A percentile compares a stretch with the other conserved stretches of the same genome.
Conservation (phyloP, 768 basidiomycete genomes). For the Trametes gibbosa region DNA sequence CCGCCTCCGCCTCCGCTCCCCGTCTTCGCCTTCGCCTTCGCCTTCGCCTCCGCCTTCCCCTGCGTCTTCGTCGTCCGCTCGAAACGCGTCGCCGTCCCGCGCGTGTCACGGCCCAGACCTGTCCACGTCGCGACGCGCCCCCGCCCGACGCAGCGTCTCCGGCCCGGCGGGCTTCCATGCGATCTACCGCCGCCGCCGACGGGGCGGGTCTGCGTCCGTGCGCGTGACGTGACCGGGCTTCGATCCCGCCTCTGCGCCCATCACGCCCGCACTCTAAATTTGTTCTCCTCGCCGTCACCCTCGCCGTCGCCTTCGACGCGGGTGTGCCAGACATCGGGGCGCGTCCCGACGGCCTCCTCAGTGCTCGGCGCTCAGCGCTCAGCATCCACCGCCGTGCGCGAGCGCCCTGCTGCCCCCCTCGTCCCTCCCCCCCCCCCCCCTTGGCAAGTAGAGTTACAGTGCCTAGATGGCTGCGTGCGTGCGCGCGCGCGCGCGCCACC, state of each 20-base stretch:
- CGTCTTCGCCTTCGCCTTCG: too few relatives aligned
- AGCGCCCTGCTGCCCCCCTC: too few relatives aligned
- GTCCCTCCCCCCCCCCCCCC: too few relatives aligned
- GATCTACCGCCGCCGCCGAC: constrained; percentile 13
- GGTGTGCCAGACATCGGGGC: not conserved
- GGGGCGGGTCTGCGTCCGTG: not conserved
- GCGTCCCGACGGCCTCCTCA: too few relatives aligned
- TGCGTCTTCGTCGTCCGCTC: not conserved
- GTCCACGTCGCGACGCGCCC: too few relatives aligned
- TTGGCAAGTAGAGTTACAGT: too few relatives aligned
- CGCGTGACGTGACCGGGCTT: not conserved
- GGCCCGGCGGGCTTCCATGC: constrained; percentile 1
- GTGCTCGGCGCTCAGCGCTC: too few relatives aligned
- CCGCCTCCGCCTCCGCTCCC: too few relatives aligned
- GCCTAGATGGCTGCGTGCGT: too few relatives aligned
- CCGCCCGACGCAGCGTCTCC: not conserved
- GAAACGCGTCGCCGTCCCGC: not conserved
- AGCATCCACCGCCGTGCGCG: too few relatives aligned
- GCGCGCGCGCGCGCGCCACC: constrained; percentile 1
- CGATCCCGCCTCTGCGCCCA: constrained; percentile 1
- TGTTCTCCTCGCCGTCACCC: not conserved
- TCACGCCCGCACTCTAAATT: constrained; percentile 5
- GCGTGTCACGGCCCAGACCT: not conserved
- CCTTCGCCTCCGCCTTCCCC: too few relatives aligned
- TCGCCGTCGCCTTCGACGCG: not conserved